Percentiles rank a stretch among this genome's conserved stretches.
These are phyloP conservation scores for Parietaria judaica DNA, from an alignment of 306 rosid genomes.

Conservation along the genomic window DNA sequence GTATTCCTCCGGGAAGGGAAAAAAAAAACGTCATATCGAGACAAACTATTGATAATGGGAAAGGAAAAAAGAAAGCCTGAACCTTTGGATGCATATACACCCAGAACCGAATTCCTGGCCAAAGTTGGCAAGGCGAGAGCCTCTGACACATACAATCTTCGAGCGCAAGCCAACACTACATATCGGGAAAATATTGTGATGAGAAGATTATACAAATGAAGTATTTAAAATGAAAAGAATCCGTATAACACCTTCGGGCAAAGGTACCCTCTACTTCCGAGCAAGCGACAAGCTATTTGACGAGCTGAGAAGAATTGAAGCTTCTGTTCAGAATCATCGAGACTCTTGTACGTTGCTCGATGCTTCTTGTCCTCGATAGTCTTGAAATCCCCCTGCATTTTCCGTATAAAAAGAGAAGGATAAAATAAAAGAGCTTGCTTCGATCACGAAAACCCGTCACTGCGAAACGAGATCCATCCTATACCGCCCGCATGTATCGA, in stretches of 20 bases:
- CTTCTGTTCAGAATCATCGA: constrained; percentile 70
- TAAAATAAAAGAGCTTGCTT: neutral
- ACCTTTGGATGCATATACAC: constrained; percentile 98
- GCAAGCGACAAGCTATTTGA: constrained; percentile 89
- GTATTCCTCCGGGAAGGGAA: too few species aligned
- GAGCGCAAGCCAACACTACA: constrained; percentile 85
- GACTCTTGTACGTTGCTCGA: constrained; percentile 64
- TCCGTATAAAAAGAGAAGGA: neutral
- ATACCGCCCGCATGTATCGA: too few species aligned
- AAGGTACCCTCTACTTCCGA: constrained; percentile 88
- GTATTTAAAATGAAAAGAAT: neutral
- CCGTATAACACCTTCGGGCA: constrained; percentile 69
- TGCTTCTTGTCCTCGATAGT: constrained; percentile 73
- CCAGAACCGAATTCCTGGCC: constrained; percentile 72
- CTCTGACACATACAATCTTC: constrained; percentile 89
- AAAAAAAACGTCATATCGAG: neutral
- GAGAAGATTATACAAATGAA: neutral
- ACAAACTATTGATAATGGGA: neutral
- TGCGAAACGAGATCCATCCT: too few species aligned
- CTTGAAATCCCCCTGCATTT: constrained; percentile 53
- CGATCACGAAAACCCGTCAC: too few species aligned
- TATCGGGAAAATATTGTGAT: constrained; percentile 7
- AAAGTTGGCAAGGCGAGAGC: constrained; percentile 39
- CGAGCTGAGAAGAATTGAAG: constrained; percentile 77
- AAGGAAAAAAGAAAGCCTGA: constrained; percentile 16